Base-by-base conservation (phyloP, 2,329 filamentous ascomycete species). In the Zymoseptoria brevis region DNA sequence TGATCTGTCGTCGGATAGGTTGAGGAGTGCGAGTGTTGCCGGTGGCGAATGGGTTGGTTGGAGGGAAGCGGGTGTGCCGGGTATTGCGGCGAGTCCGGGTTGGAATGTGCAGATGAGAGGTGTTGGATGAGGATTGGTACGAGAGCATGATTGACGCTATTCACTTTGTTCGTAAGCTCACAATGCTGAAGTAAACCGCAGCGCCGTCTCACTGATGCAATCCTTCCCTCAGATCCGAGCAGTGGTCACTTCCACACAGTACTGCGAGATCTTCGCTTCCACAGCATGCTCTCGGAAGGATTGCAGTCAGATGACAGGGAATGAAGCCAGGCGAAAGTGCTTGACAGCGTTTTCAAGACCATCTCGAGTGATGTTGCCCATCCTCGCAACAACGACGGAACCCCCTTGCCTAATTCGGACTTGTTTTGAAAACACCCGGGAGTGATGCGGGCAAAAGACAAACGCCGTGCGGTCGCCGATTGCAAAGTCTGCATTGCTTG, bases 1-100 rank as follows among this genome's bases (percentile, higher is more conserved):
- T 35, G 60, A 55, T 8, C 35, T 55, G 29, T 59, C 60, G 16
- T 41, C 55, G 8, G 50, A 45, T 11, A 51, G 50, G 8, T 13
- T 53, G 24, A 24, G 51, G 22, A 53, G 35, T 45, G 13, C 35
- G 11, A 45, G 35, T 45, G 16, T 45, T 2, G 13, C 35, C 13
- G 35, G 35, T 3, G 35, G 13, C 3, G 35, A 45, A 16, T 45
- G 35, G 13, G 4, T 6, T 1, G 13, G 5, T 1, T 45, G 35
- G 35, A 45, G 35, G 7, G 35, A 45, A 4, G 35, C 16, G 16
- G 35, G 35, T 45, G 35, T 45, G 35, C 13, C 16, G 6, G 35
- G 1, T 4, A 16, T n/a, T 45, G 35, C 13, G 16, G 5, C 35
- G 16, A 11, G 16, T 7, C 13, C 35, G 13, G n/a, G 35, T 11